These are phyloP conservation scores for Collybia sordida DNA, from an alignment of 768 basidiomycete genomes.

Conservation along the genomic window DNA sequence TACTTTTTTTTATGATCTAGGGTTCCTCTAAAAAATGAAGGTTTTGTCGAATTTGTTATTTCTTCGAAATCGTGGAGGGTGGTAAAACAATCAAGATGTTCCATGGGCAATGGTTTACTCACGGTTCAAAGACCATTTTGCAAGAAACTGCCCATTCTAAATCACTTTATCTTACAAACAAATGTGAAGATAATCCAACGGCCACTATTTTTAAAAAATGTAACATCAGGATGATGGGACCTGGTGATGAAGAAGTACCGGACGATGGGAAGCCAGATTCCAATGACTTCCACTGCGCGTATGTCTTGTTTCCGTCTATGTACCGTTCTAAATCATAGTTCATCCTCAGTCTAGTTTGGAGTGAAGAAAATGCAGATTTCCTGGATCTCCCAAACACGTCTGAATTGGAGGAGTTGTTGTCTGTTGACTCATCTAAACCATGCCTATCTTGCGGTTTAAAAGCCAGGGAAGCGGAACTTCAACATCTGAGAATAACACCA, in stretches of 20 bases:
- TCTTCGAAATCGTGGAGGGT: conserved; percentile 43
- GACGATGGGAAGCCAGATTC: conserved; percentile 39
- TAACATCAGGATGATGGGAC: conserved; percentile 41
- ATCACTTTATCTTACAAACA: conserved; percentile 52
- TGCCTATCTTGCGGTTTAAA: conserved; percentile 53
- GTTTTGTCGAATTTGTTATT: conserved; percentile 70
- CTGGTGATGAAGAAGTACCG: conserved; percentile 43
- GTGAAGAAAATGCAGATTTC: conserved; percentile 46
- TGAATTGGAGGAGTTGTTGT: conserved; percentile 24
- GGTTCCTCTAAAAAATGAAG: conserved; percentile 29
- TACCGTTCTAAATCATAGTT: not conserved
- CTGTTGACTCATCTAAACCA: conserved; percentile 26
- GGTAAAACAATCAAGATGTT: conserved; percentile 43
- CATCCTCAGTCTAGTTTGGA: conserved; percentile 47
- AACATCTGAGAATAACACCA: conserved; percentile 23
- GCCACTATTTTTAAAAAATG: conserved; percentile 60
- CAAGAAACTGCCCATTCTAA: conserved; percentile 68
- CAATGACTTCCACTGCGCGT: conserved; percentile 62
- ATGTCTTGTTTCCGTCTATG: conserved; percentile 14
- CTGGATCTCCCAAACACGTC: conserved; percentile 39
- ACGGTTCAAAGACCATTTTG: conserved; percentile 64
- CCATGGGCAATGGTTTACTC: conserved; percentile 72
- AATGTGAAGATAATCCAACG: conserved; percentile 56
- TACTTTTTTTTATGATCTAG: not conserved
- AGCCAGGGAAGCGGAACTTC: conserved; percentile 20